These are phyloP conservation scores for Toxoplasma gondii DNA, from an alignment of 169 alveolate genomes.

Conservation along the genomic window DNA sequence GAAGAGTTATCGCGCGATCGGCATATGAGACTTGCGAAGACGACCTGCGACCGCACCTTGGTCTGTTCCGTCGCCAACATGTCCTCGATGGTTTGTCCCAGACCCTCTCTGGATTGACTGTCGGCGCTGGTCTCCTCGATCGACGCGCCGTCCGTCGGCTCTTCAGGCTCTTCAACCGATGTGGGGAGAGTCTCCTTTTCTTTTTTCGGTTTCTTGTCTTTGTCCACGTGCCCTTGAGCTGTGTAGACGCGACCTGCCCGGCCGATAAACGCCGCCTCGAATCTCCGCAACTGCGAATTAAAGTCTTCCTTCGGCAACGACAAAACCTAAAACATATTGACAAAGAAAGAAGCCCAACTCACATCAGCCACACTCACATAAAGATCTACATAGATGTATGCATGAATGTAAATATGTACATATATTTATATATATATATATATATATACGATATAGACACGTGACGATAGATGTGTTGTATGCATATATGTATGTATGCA, in stretches of 20 bases:
- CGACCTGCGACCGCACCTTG: not conserved
- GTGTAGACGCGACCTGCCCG: slow-evolving; percentile 41
- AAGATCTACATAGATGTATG: not conserved
- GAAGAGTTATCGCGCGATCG: too few species aligned
- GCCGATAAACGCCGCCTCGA: slow-evolving; percentile 34
- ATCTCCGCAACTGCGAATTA: slow-evolving; percentile 22
- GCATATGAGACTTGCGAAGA: too few species aligned
- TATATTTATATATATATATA: too few species aligned
- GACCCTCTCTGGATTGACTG: not conserved
- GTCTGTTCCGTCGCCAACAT: not conserved
- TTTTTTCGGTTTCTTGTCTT: not conserved
- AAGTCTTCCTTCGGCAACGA: slow-evolving; percentile 33
- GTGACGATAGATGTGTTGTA: too few species aligned
- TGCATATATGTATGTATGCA: too few species aligned
- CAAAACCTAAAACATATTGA: not conserved
- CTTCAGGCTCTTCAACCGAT: not conserved
- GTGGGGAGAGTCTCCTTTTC: not conserved
- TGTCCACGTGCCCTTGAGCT: slow-evolving; percentile 1
- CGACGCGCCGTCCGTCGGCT: not conserved
- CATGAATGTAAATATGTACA: not conserved
- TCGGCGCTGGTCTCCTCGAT: not conserved
- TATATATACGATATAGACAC: too few species aligned
- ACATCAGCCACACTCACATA: too few species aligned
- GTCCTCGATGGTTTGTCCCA: not conserved
- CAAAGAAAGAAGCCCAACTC: not conserved